phyloP scores from a whole-genome alignment of 177 flowering plant species.

The Vitis hybrid region DNA sequence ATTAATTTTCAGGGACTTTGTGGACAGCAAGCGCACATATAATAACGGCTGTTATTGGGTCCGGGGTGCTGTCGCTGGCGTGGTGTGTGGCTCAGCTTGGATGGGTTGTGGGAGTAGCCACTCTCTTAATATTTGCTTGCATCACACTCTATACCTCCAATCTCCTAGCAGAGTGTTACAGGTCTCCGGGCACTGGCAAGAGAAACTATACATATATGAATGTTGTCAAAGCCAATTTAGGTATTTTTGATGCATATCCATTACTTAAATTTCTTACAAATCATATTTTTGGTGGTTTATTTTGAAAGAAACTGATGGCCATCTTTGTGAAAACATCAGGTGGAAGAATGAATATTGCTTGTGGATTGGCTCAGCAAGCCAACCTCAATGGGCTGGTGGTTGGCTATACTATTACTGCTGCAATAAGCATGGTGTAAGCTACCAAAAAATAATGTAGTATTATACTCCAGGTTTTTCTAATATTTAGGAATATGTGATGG shows the following conservation, averaged over 20 bases:
- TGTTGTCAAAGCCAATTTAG: conserved; percentile 34
- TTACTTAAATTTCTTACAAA: too few relatives aligned
- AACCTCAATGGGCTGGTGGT: conserved; percentile 30
- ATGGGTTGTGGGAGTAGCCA: conserved; percentile 41
- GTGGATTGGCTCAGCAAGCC: conserved; percentile 41
- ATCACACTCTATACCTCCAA: conserved; percentile 35
- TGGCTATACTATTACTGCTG: conserved; percentile 48
- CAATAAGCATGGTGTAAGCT: conserved; percentile 53
- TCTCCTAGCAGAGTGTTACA: conserved; percentile 51
- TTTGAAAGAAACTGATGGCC: background rate
- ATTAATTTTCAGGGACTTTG: conserved; percentile 28
- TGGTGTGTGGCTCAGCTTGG: conserved; percentile 58
- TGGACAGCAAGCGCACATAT: conserved; percentile 55
- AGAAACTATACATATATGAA: conserved; percentile 43
- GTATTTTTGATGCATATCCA: conserved; percentile 14
- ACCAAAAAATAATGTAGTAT: background rate
- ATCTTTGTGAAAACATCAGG: conserved; percentile 30
- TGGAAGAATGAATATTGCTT: conserved; percentile 26
- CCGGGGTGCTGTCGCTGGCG: conserved; percentile 51
- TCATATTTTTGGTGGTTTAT: too few relatives aligned
- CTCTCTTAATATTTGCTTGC: conserved; percentile 27
- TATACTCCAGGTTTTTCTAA: too few relatives aligned
- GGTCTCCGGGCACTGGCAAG: conserved; percentile 31
- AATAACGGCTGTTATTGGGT: conserved; percentile 51
- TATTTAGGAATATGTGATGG: background rate